These are phyloP conservation scores for Euphorbia peplus DNA, from an alignment of 345 rosid genomes.

Conservation along the genomic window DNA sequence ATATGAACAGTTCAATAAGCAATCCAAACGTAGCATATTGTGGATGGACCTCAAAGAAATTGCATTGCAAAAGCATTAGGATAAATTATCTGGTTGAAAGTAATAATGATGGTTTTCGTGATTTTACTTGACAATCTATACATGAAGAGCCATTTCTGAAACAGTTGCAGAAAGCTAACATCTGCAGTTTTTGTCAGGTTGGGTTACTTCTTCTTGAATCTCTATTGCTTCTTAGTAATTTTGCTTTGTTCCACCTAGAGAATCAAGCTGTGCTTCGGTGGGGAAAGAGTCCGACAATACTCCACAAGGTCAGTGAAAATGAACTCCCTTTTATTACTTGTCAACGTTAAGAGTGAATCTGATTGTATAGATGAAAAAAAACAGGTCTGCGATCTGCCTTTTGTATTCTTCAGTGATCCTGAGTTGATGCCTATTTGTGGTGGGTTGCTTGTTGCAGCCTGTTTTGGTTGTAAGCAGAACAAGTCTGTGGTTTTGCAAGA, in stretches of 20 bases:
- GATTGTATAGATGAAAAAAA: slow-evolving; percentile 21
- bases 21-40: background rate
- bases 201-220: slow-evolving; percentile 68
- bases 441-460: slow-evolving; percentile 60
- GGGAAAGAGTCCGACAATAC: slow-evolving; percentile 79
- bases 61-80: background rate
- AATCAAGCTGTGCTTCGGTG: slow-evolving; percentile 80
- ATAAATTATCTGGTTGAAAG: background rate
- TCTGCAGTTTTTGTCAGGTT: slow-evolving; percentile 32
- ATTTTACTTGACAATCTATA: background rate
- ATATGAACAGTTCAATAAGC: background rate
- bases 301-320: slow-evolving; percentile 60
- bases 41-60: background rate
- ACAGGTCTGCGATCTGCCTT: slow-evolving; percentile 80
- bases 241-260: slow-evolving; percentile 62
- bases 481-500: slow-evolving; percentile 65
- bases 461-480: slow-evolving; percentile 67
- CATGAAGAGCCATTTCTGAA: background rate
- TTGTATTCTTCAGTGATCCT: slow-evolving; percentile 67
- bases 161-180: background rate
- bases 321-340: background rate
- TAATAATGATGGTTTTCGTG: background rate
- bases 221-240: slow-evolving; percentile 60
- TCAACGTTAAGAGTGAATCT: slow-evolving; percentile 14
- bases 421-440: slow-evolving; percentile 66